These are phyloP conservation scores for Parasarocladium wereldwijsianum DNA, from an alignment of 2,329 filamentous ascomycete species.

Conservation along the genomic window DNA sequence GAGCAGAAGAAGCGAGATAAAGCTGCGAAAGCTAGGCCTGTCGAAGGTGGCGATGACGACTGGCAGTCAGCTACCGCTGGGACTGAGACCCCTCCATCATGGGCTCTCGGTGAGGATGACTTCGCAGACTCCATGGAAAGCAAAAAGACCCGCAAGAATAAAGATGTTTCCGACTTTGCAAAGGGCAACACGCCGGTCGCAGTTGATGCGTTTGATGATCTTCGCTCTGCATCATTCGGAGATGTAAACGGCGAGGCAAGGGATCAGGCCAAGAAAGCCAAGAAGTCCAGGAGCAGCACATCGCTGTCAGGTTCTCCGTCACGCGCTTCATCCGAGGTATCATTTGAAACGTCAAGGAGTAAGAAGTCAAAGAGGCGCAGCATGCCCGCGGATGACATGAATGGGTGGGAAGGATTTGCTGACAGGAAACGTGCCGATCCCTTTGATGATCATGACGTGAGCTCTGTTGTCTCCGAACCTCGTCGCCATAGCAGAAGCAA, in stretches of 20 bases:
- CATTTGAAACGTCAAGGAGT: slow-evolving; percentile 20
- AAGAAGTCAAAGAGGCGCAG: slow-evolving; percentile 24
- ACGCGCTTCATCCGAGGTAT: slow-evolving; percentile 21
- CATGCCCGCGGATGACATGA: slow-evolving; percentile 19
- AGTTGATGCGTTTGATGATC: slow-evolving; percentile 15
- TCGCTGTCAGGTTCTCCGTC: slow-evolving; percentile 19
- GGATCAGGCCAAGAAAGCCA: slow-evolving; percentile 18
- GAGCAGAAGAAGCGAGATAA: slow-evolving; percentile 27
- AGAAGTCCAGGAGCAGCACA: slow-evolving; percentile 19
- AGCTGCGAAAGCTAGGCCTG: slow-evolving; percentile 13
- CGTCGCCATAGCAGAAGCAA: slow-evolving; percentile 14
- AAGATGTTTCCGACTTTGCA: slow-evolving; percentile 13
- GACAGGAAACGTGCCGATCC: slow-evolving; percentile 21
- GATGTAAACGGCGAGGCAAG: slow-evolving; percentile 16
- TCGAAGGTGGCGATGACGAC: slow-evolving; percentile 11
- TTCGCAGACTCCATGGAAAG: slow-evolving; percentile 11
- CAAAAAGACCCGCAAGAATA: slow-evolving; percentile 16
- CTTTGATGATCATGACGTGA: slow-evolving; percentile 30
- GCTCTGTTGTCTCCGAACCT: slow-evolving; percentile 33
- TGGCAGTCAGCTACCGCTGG: slow-evolving; percentile 8
- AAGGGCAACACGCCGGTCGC: slow-evolving; percentile 14
- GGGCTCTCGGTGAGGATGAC: slow-evolving; percentile 9
- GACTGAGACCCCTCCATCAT: slow-evolving; percentile 2
- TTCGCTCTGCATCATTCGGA: slow-evolving; percentile 8
- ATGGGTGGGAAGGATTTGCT: slow-evolving; percentile 18